phyloP scores from a whole-genome alignment of 2,329 filamentous ascomycete genomes.

The Clarireedia monteithiana region DNA sequence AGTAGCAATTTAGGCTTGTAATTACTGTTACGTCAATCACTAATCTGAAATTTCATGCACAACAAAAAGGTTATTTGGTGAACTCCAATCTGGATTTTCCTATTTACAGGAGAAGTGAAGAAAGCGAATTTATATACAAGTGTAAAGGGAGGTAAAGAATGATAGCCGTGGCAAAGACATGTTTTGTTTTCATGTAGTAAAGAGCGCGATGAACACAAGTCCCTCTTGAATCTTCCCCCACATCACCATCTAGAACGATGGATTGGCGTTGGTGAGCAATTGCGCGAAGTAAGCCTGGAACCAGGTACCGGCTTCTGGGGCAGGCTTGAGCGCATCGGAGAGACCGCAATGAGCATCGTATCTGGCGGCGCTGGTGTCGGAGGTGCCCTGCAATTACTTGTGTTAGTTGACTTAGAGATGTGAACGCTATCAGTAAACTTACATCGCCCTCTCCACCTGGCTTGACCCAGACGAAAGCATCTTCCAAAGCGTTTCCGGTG shows the following conservation, averaged over 20 bases:
- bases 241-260: conserved; percentile 34
- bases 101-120: conserved; percentile 7
- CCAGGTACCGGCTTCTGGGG: conserved; percentile 64
- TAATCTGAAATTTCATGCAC: no score
- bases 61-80: not conserved
- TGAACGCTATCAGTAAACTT: not conserved
- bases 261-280: conserved; percentile 47
- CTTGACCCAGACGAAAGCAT: conserved; percentile 66
- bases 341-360: conserved; percentile 46
- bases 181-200: not conserved
- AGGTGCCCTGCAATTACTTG: conserved; percentile 26
- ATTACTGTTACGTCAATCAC: no score
- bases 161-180: not conserved
- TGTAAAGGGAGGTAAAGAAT: not conserved
- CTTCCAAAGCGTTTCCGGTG: conserved; percentile 50
- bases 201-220: not conserved
- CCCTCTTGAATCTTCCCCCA: not conserved
- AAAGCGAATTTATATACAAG: conserved; percentile 3
- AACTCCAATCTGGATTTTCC: no score
- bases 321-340: conserved; percentile 48
- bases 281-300: conserved; percentile 49
- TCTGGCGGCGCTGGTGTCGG: conserved; percentile 33
- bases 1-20: no score
- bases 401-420: not conserved
- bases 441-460: conserved; percentile 46